Conservation (phyloP, 192 early-diverging fungal genomes). For the Martensiomyces pterosporus region DNA sequence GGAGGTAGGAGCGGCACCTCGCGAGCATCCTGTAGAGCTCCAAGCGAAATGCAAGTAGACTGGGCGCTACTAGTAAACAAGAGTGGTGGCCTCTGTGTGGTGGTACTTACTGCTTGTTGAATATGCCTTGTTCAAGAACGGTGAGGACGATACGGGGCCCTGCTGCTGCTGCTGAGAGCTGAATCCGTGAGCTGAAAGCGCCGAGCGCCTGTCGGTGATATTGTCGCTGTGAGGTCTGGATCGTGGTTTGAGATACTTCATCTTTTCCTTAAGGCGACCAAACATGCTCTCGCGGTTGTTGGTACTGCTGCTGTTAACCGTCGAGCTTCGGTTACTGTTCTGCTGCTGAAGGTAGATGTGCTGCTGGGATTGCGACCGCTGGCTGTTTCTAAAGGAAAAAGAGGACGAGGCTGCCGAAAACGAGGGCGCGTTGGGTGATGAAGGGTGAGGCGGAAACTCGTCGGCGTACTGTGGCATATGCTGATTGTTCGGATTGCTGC, state of each 20-base stretch:
- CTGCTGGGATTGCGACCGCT: conserved; percentile 13
- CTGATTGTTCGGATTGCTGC: conserved; percentile 16
- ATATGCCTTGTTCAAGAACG: no score
- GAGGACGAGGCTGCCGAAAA: conserved; percentile 33
- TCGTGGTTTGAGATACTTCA: conserved; percentile 39
- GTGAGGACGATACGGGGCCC: no score
- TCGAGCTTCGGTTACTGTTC: conserved; percentile 25
- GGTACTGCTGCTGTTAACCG: conserved; percentile 5
- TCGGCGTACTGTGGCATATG: conserved; percentile 24
- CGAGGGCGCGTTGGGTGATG: conserved; percentile 33
- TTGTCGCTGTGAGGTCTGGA: conserved; percentile 46
- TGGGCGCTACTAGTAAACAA: no score
- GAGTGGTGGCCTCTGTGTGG: no score
- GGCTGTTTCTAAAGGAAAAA: conserved; percentile 44
- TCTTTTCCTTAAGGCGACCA: conserved; percentile 46
- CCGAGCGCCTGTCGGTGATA: conserved; percentile 22
- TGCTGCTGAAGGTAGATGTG: conserved; percentile 4
- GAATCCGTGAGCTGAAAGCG: no score
- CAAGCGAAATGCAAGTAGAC: no score
- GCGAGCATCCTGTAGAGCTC: no score
- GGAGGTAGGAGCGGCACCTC: no score
- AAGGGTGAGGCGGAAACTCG: conserved; percentile 31
- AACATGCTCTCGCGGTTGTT: conserved; percentile 49
- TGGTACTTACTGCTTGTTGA: no score
- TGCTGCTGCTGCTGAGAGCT: no score